Percentiles rank a stretch among this genome's conserved stretches.
These are phyloP conservation scores for Salvia splendens DNA, from an alignment of 257 asterid genomes.

Conservation along the genomic window DNA sequence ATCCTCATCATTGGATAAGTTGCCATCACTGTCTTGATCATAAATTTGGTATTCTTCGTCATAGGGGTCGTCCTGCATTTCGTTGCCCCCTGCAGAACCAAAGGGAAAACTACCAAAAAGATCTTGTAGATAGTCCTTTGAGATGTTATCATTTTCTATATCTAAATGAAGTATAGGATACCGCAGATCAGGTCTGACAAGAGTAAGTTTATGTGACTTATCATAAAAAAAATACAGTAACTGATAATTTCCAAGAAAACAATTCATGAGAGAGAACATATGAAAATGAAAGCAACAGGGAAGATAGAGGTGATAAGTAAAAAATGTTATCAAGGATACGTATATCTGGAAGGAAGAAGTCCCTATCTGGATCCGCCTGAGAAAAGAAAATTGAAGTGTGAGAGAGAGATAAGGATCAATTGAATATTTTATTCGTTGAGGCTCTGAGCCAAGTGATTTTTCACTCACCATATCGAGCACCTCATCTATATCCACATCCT, in stretches of 20 bases:
- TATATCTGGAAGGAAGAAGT: slow-evolving; percentile 45
- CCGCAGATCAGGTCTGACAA: background rate
- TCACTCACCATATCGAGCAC: slow-evolving; percentile 47
- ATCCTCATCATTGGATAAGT: slow-evolving; percentile 63
- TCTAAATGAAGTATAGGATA: slow-evolving; percentile 56
- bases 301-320: background rate
- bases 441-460: slow-evolving; percentile 8
- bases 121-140: slow-evolving; percentile 74
- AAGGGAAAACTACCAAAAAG: slow-evolving; percentile 83
- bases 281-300: background rate
- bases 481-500: slow-evolving; percentile 60
- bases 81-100: slow-evolving; percentile 44
- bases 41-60: slow-evolving; percentile 74
- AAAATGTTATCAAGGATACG: slow-evolving; percentile 61
- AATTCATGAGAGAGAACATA: background rate
- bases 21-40: slow-evolving; percentile 63
- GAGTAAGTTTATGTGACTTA: slow-evolving; percentile 5
- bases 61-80: slow-evolving; percentile 41
- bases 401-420: background rate
- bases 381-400: slow-evolving; percentile 23
- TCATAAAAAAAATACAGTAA: background rate
- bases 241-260: background rate
- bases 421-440: background rate
- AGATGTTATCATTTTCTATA: slow-evolving; percentile 60
- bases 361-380: slow-evolving; percentile 57